These are phyloP conservation scores for Pythium myriotylum DNA, from an alignment of 352 stramenopile genomes.

Conservation along the genomic window DNA sequence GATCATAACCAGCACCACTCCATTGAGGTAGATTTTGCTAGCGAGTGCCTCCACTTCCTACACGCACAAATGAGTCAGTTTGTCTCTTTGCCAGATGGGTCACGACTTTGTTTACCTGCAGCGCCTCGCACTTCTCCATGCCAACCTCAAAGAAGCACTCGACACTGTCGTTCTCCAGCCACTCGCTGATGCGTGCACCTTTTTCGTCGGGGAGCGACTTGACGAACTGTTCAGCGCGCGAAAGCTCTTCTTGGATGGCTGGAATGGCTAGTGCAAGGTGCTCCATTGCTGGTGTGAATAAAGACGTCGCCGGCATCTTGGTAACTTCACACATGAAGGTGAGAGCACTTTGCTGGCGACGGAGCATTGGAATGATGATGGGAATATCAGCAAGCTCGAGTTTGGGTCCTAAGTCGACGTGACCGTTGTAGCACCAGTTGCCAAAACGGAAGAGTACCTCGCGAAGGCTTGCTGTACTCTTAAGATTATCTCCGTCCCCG, in stretches of 20 bases:
- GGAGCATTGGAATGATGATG: conserved; percentile 93
- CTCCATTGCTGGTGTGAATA: conserved; percentile 90
- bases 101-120: conserved; percentile 43
- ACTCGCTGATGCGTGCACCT: conserved; percentile 59
- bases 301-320: conserved; percentile 86
- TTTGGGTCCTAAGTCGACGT: conserved; percentile 90
- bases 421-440: conserved; percentile 95
- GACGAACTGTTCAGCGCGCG: conserved; percentile 84
- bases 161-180: conserved; percentile 89
- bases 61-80: conserved; percentile 18
- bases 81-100: background rate
- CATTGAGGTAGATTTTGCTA: conserved; percentile 93
- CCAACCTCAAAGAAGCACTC: conserved; percentile 94
- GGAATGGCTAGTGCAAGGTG: conserved; percentile 78
- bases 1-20: conserved; percentile 91
- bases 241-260: conserved; percentile 88
- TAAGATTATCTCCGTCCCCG: conserved; percentile 1
- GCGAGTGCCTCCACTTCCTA: conserved; percentile 93
- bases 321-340: conserved; percentile 93
- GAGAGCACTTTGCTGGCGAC: conserved; percentile 91
- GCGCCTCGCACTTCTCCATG: conserved; percentile 63
- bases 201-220: conserved; percentile 52
- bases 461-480: conserved; percentile 56
- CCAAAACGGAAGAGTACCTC: conserved; percentile 95
- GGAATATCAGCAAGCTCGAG: conserved; percentile 91